Evolutionary conservation across 306 rosid genomes (phyloP).

Genomic region (Prunus dulcis): DNA sequence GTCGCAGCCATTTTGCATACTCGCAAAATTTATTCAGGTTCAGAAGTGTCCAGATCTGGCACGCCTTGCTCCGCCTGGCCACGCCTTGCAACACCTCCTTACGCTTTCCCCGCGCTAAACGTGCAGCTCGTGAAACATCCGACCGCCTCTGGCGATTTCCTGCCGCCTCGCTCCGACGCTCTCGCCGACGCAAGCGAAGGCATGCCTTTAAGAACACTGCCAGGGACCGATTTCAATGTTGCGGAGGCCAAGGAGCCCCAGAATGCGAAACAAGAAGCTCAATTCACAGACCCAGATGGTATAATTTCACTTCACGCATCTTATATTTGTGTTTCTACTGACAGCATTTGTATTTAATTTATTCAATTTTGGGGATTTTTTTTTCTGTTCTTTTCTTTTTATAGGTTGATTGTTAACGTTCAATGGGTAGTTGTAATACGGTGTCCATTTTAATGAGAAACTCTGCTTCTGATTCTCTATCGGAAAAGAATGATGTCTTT

Average conservation of each 20-base stretch:
- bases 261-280: constrained; percentile 29
- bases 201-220: neutral
- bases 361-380: neutral
- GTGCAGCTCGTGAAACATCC: too few species aligned
- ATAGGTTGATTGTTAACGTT: neutral
- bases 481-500: neutral
- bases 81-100: too few species aligned
- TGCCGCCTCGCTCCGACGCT: too few species aligned
- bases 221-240: neutral
- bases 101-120: too few species aligned
- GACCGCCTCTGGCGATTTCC: too few species aligned
- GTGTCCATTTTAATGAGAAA: neutral
- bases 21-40: too few species aligned
- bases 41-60: too few species aligned
- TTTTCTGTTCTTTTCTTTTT: neutral
- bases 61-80: too few species aligned
- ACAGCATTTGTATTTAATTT: neutral
- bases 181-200: too few species aligned
- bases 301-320: neutral
- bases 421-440: neutral
- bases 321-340: neutral
- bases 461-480: neutral
- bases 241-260: constrained; percentile 24
- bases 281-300: constrained; percentile 57
- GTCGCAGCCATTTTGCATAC: too few species aligned